Base-by-base conservation (phyloP, 164 flowering plant genomes). In the Tinospora cordifolia region DNA sequence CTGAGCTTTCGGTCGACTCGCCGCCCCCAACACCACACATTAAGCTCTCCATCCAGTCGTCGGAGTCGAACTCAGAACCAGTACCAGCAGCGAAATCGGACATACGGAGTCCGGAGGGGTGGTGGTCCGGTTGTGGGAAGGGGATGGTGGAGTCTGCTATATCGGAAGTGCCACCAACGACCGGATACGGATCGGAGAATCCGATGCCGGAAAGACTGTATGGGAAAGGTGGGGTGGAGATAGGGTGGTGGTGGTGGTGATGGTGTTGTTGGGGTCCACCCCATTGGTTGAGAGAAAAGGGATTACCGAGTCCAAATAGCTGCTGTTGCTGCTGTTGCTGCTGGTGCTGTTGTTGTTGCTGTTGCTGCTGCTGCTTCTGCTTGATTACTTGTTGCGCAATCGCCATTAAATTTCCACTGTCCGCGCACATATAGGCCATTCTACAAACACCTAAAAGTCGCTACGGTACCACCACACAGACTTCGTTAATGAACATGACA, bases 391-490 rank as follows among this genome's bases (percentile, higher is more conserved):
- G 98, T 47, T 94, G 95, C 2, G 97, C 98, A 3, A 94, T 88
- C 19, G 98, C 98, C 98, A 94, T 94, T 64, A 94, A 85, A 67
- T 94, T 91, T 34, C 97, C 98, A 75, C 92, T 94, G 79, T 94
- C 98, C 6, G 93, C 82, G 44, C 98, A 90, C 92, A 88, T 88
- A 75, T 87, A 86, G 40, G 95, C 97, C 98, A 93, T 93, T 78
- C 84, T 81, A 79, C 78, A 79, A 78, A 78, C 60, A 54, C 60
- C 60, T 21, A 17, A 54, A 24, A 54, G 22, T n/a, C 12, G 47
- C 47, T 41, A 41, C 9, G 46, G 12, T 12, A 11, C 46, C 46
- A 41, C 46, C 46, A 30, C 36, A 30, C 36, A 30, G 21, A 54
- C 25, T 54, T 21, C 6, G 22, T 22, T 9, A 8, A n/a, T 21